Percentiles rank a stretch among this genome's conserved stretches.
Conservation (phyloP, 2,329 filamentous ascomycete genomes). For the Fusarium incarnatum region DNA sequence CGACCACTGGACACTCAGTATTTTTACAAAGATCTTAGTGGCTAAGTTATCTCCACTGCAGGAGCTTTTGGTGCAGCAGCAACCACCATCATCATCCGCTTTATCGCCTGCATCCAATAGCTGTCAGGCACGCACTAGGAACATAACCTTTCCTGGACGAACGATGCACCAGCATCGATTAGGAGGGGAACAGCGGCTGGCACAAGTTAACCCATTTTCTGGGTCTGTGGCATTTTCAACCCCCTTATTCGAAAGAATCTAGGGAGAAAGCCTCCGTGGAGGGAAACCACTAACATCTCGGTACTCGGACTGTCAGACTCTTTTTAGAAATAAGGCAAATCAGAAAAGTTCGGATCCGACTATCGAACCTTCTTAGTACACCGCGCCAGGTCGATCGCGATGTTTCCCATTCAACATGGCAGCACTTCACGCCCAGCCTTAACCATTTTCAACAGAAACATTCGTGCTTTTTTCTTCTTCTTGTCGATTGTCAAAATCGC, state of each 20-base stretch:
- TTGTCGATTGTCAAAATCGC: conserved; percentile 13
- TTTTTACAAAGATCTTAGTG: conserved; percentile 13
- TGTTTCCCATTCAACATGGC: background rate
- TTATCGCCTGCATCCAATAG: conserved; percentile 28
- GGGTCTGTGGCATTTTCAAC: background rate
- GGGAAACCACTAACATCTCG: conserved; percentile 5
- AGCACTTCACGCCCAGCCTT: background rate
- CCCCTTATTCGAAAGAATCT: background rate
- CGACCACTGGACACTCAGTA: conserved; percentile 22
- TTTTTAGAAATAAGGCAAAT: background rate
- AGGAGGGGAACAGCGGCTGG: conserved; percentile 18
- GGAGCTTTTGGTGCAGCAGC: conserved; percentile 22
- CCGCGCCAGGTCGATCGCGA: background rate
- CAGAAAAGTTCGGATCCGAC: conserved; percentile 21
- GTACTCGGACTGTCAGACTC: background rate
- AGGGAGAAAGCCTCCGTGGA: conserved; percentile 15
- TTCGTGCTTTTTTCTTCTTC: conserved; percentile 2
- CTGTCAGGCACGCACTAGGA: conserved; percentile 22
- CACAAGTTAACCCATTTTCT: conserved; percentile 16
- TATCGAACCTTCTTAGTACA: background rate
- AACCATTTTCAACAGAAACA: background rate
- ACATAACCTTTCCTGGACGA: conserved; percentile 11
- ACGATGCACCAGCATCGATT: conserved; percentile 16
- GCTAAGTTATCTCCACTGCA: conserved; percentile 15
- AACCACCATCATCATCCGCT: conserved; percentile 20